A percentile compares a stretch with the other conserved stretches of the same genome.
Conservation (phyloP, 768 basidiomycete genomes). For the Pulveroboletus ravenelii region DNA sequence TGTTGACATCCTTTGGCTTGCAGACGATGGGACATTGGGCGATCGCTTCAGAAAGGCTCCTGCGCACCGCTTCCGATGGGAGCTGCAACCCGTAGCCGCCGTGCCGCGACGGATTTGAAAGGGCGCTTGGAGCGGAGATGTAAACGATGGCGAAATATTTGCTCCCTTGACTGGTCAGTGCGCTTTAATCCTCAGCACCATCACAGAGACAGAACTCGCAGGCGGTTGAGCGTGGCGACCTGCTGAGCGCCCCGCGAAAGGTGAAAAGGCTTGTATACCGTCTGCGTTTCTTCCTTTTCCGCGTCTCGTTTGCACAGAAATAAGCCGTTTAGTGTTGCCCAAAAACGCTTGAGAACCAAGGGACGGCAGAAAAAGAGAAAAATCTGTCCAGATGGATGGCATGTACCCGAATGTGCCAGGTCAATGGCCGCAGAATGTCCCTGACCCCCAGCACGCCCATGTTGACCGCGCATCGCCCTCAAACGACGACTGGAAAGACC, state of each 20-base stretch:
- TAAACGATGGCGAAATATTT: conserved; percentile 22
- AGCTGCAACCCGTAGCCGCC: conserved; percentile 19
- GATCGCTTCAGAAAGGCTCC: conserved; percentile 18
- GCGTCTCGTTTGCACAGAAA: conserved; percentile 40
- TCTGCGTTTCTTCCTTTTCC: conserved; percentile 35
- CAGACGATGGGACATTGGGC: conserved; percentile 17
- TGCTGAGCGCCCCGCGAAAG: conserved; percentile 34
- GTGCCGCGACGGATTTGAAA: conserved; percentile 22
- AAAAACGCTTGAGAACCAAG: conserved; percentile 40
- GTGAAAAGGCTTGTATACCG: conserved; percentile 38
- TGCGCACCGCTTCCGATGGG: conserved; percentile 20
- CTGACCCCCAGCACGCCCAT: conserved; percentile 31
- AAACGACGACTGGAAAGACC: conserved; percentile 41
- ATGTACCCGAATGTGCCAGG: conserved; percentile 44
- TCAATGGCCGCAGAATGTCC: conserved; percentile 39
- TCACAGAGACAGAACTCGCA: conserved; percentile 38
- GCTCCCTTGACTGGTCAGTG: conserved; percentile 28
- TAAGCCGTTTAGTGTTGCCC: conserved; percentile 43
- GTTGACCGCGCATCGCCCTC: conserved; percentile 26
- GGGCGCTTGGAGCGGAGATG: conserved; percentile 27
- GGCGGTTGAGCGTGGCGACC: conserved; percentile 34
- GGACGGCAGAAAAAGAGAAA: conserved; percentile 32
- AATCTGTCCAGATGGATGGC: conserved; percentile 39
- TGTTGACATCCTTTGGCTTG: conserved; percentile 1
- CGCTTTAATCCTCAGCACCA: conserved; percentile 35